A percentile compares a stretch with the other conserved stretches of the same genome.
Conservation (phyloP, 208 protist species). For the Leishmania amazonensis region DNA sequence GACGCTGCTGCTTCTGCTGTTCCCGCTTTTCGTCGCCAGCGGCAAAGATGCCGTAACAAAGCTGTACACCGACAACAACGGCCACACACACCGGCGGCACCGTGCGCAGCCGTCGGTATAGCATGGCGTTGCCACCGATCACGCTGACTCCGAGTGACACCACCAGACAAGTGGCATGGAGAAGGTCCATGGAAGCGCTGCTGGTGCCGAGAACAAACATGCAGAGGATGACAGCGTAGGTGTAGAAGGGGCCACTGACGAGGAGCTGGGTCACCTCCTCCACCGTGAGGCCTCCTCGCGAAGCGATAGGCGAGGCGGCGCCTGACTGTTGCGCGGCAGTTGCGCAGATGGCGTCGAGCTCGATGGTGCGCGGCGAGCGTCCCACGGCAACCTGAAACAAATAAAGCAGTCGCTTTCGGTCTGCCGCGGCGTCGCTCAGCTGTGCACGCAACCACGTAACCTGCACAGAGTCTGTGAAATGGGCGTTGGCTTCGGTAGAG, state of each 20-base stretch:
- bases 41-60: constrained; percentile 10
- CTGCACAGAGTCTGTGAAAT: neutral
- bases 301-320: neutral
- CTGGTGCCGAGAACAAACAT: constrained; percentile 32
- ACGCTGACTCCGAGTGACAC: constrained; percentile 27
- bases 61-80: constrained; percentile 20
- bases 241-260: constrained; percentile 17
- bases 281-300: constrained; percentile 6
- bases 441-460: constrained; percentile 15
- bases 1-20: neutral
- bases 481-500: neutral
- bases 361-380: constrained; percentile 17
- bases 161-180: constrained; percentile 22
- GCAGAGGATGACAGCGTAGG: constrained; percentile 25
- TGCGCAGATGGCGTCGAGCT: constrained; percentile 11
- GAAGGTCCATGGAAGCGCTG: constrained; percentile 13
- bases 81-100: constrained; percentile 29
- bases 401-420: neutral
- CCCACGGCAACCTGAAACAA: constrained; percentile 27
- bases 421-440: constrained; percentile 10
- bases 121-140: constrained; percentile 28
- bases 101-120: constrained; percentile 23
- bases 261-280: constrained; percentile 17
- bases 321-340: neutral
- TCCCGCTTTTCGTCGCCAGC: neutral